A percentile compares a stretch with the other conserved stretches of the same genome.
Evolutionary conservation across 2,329 filamentous ascomycete genomes (phyloP).

Genomic region (Leptosphaerulina australis): DNA sequence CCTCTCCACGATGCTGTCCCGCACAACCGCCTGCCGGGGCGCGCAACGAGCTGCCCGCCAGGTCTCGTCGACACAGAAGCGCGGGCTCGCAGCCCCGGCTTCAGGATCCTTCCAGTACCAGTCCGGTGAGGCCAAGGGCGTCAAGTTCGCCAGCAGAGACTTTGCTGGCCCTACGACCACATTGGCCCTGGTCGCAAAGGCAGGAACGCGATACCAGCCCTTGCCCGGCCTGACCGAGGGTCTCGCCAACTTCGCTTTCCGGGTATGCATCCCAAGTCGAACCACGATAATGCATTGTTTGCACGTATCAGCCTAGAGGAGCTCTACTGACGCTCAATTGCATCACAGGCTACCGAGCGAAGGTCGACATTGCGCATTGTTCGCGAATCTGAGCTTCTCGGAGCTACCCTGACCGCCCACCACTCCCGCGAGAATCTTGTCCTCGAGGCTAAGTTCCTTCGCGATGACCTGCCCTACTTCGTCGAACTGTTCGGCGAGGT

Average conservation of each 20-base stretch:
- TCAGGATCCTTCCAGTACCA: slow-evolving; percentile 85
- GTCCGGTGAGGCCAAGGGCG: slow-evolving; percentile 79
- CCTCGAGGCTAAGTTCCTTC: slow-evolving; percentile 91
- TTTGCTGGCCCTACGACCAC: slow-evolving; percentile 86
- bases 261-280: slow-evolving; percentile 63
- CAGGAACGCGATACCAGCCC: slow-evolving; percentile 90
- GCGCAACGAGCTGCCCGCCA: slow-evolving; percentile 67
- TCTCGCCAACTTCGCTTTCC: slow-evolving; percentile 95
- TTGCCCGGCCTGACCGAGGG: slow-evolving; percentile 88
- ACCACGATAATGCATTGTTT: background rate
- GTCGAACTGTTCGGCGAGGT: slow-evolving; percentile 94
- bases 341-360: slow-evolving; percentile 75
- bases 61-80: slow-evolving; percentile 61
- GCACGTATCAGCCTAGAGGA: background rate
- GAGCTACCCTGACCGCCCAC: slow-evolving; percentile 83
- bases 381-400: slow-evolving; percentile 93
- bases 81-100: slow-evolving; percentile 70
- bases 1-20: slow-evolving; percentile 66
- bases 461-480: slow-evolving; percentile 96
- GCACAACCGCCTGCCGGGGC: slow-evolving; percentile 67
- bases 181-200: slow-evolving; percentile 90
- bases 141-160: slow-evolving; percentile 94
- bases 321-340: slow-evolving; percentile 17
- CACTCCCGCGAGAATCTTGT: slow-evolving; percentile 94
- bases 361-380: slow-evolving; percentile 91